A percentile compares a stretch with the other conserved stretches of the same genome.
phyloP scores from a whole-genome alignment of 768 basidiomycete species.

The Asterophora parasitica region DNA sequence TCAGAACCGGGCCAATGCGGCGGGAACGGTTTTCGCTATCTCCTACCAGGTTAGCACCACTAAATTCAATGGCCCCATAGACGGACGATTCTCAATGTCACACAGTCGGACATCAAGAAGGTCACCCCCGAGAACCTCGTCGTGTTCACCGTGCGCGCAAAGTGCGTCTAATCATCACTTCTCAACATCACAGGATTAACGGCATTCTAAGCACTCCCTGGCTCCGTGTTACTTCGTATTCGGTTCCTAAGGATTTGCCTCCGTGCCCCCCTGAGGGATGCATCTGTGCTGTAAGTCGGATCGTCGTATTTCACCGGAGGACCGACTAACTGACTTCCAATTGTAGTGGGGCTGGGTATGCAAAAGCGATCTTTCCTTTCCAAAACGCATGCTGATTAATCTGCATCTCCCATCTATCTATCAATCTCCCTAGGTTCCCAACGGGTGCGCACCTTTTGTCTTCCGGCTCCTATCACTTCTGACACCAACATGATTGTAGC shows the following conservation, averaged over 20 bases:
- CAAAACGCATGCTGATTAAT: neutral
- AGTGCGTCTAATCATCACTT: slow-evolving; percentile 28
- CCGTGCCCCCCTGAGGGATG: slow-evolving; percentile 47
- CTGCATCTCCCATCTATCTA: neutral
- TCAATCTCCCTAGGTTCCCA: slow-evolving; percentile 27
- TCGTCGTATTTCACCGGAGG: neutral
- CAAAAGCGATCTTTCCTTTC: neutral
- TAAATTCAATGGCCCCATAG: neutral
- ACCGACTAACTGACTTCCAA: neutral
- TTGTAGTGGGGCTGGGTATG: slow-evolving; percentile 51
- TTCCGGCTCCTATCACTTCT: neutral
- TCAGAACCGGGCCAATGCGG: slow-evolving; percentile 45
- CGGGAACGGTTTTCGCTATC: slow-evolving; percentile 54
- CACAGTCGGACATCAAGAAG: slow-evolving; percentile 40
- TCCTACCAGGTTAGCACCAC: slow-evolving; percentile 37
- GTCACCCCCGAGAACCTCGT: slow-evolving; percentile 45
- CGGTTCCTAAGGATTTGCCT: slow-evolving; percentile 46
- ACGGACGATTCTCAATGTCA: neutral
- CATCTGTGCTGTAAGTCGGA: slow-evolving; percentile 43
- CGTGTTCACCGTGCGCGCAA: slow-evolving; percentile 45
- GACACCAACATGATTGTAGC: slow-evolving; percentile 16
- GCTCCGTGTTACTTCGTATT: slow-evolving; percentile 42
- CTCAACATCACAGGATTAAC: neutral
- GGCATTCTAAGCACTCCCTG: slow-evolving; percentile 40
- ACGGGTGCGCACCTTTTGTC: slow-evolving; percentile 26